Conservation (phyloP, 129 eudicot species). For the Scalesia atractyloides region DNA sequence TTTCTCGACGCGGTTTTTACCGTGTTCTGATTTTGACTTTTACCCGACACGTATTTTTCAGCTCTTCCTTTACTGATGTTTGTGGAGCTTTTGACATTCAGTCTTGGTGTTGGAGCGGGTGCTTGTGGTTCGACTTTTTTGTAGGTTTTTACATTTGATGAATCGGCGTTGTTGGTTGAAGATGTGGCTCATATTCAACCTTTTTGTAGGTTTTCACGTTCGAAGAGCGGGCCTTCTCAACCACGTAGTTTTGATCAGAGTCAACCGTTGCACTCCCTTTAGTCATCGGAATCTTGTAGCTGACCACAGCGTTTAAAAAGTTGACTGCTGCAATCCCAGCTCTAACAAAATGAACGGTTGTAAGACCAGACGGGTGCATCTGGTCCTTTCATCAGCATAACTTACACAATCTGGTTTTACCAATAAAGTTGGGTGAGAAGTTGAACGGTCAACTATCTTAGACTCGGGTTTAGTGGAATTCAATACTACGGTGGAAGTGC, state of each 20-base stretch:
- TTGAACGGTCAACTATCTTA: slow-evolving; percentile 33
- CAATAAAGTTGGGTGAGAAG: slow-evolving; percentile 37
- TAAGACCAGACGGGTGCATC: slow-evolving; percentile 54
- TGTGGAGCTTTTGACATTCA: slow-evolving; percentile 30
- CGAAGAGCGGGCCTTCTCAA: slow-evolving; percentile 53
- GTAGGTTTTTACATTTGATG: slow-evolving; percentile 43
- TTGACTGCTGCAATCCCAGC: slow-evolving; percentile 95
- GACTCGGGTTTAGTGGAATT: slow-evolving; percentile 36
- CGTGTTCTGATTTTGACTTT: slow-evolving; percentile 30
- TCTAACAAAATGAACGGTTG: slow-evolving; percentile 71
- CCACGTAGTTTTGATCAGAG: slow-evolving; percentile 46
- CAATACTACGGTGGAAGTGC: slow-evolving; percentile 35
- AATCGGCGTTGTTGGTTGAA: slow-evolving; percentile 32
- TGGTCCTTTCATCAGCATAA: slow-evolving; percentile 50
- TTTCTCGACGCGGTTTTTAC: slow-evolving; percentile 47
- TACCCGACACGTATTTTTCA: slow-evolving; percentile 39
- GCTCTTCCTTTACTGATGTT: slow-evolving; percentile 41
- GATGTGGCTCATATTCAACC: slow-evolving; percentile 40
- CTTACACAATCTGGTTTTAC: slow-evolving; percentile 47
- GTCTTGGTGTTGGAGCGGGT: slow-evolving; percentile 34
- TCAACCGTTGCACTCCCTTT: slow-evolving; percentile 57
- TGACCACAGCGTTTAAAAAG: slow-evolving; percentile 72
- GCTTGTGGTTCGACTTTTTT: slow-evolving; percentile 46
- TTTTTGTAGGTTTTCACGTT: slow-evolving; percentile 45
- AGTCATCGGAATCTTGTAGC: slow-evolving; percentile 65